Evolutionary conservation across 1,284 basidiomycete genomes (phyloP), one percentile per base, ranked within the genome.

Genomic region (Microbotryomycetes sp.): DNA sequence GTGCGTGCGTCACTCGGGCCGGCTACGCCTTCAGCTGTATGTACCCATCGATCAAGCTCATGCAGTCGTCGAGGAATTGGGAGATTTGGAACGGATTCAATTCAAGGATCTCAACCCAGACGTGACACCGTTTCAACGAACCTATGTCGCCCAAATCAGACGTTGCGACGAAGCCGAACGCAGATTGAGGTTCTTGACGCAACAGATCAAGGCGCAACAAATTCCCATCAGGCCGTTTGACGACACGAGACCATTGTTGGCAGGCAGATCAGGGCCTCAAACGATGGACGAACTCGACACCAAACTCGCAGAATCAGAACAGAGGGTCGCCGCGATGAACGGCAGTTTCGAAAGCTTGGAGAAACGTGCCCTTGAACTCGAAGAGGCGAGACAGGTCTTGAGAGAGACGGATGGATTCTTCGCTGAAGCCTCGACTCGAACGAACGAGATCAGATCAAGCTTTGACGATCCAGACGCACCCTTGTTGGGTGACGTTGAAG

Each of bases 101-200:
- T 97, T 98, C 80, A 97, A 94, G 80, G 94, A 99, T 78, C 81
- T 97, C 73, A 97, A 98, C 77, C 90, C 93, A 19, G 84, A 85
- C 63, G 85, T 97, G 68, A 97, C 94, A 75, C 88, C 94, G 25
- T 99, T 98, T 80, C 96, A 99, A 82, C 90, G 96, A 67, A 92
- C 94, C 6, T 99, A 94, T 75, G 92, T 97, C 63, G 88, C 88
- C 50, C 93, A 97, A 76, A 92, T 98, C 69, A 86, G 94, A 49
- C 59, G 62, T 28, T 69, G 68, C 63, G 92, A 96, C 75, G 93
- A 99, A 74, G 94, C 96, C 87, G 86, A 89, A 28, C 88, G 96
- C 66, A 87, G 92, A 32, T 84, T 96, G 53, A 86, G 92, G 54
- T 96, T 97, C 77, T 93, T 98, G 73, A 78, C 83, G 15, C 80